phyloP scores from a whole-genome alignment of 768 basidiomycete species.

The Pisolithus marmoratus region DNA sequence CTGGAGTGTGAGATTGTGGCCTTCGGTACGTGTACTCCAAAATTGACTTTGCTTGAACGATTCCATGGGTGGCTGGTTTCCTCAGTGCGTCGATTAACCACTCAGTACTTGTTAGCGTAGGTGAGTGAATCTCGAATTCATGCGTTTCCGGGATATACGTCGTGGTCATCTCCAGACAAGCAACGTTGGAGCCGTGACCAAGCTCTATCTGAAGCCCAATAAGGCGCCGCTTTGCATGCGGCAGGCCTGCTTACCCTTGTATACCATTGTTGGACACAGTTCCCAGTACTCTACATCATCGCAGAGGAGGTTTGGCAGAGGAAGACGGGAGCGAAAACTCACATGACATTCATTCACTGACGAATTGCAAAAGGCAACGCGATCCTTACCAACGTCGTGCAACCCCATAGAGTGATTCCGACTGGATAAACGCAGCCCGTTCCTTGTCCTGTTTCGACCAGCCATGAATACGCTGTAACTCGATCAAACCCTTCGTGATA shows the following conservation, averaged over 20 bases:
- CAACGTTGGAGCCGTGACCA: conserved; percentile 71
- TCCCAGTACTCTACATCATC: conserved; percentile 46
- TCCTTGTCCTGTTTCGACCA: conserved; percentile 48
- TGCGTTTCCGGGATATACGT: conserved; percentile 61
- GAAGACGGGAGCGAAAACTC: conserved; percentile 65
- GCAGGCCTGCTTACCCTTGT: conserved; percentile 34
- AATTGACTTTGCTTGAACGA: conserved; percentile 70
- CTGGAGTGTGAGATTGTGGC: conserved; percentile 89
- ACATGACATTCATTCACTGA: conserved; percentile 14
- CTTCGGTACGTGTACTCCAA: conserved; percentile 49
- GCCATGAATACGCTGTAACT: conserved; percentile 47
- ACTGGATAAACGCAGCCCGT: conserved; percentile 43
- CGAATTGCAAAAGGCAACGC: conserved; percentile 5
- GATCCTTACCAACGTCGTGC: conserved; percentile 30
- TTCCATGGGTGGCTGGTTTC: conserved; percentile 68
- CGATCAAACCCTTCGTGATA: conserved; percentile 52
- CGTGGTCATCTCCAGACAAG: conserved; percentile 66
- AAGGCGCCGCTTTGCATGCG: background rate
- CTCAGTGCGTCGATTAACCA: conserved; percentile 81
- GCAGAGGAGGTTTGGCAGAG: conserved; percentile 51
- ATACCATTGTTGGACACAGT: conserved; percentile 52
- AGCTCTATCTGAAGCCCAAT: conserved; percentile 49
- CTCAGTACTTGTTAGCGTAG: conserved; percentile 67
- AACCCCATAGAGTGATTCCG: conserved; percentile 43
- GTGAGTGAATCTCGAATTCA: conserved; percentile 74